Percentiles rank a stretch among this genome's conserved stretches.
These are phyloP conservation scores for Penicillium egyptiacum DNA, from an alignment of 495 filamentous ascomycete genomes.

Conservation along the genomic window DNA sequence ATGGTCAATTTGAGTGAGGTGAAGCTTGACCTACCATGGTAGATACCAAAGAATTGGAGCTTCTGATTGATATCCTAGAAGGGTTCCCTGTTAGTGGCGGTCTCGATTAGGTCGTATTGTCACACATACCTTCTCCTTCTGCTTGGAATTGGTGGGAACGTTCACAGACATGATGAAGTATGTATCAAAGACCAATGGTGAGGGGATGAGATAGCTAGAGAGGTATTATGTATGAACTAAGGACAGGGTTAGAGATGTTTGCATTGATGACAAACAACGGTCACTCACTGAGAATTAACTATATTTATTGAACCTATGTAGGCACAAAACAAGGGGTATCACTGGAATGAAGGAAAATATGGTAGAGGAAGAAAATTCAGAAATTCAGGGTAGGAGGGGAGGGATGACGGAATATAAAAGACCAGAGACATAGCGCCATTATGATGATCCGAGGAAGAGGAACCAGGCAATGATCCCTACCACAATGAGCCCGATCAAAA, in stretches of 20 bases:
- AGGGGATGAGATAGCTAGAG: background rate
- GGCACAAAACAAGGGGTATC: slow-evolving; percentile 37
- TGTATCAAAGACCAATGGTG: slow-evolving; percentile 11
- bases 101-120: background rate
- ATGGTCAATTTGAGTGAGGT: background rate
- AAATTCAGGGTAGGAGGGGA: slow-evolving; percentile 1
- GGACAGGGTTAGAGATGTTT: slow-evolving; percentile 18
- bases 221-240: slow-evolving; percentile 15
- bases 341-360: slow-evolving; percentile 36
- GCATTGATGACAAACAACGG: slow-evolving; percentile 18
- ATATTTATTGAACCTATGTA: slow-evolving; percentile 16
- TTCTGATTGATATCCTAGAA: slow-evolving; percentile 79
- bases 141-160: slow-evolving; percentile 61
- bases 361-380: slow-evolving; percentile 8
- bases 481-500: background rate
- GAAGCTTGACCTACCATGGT: slow-evolving; percentile 55
- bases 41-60: slow-evolving; percentile 92
- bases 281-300: slow-evolving; percentile 18
- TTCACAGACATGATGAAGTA: slow-evolving; percentile 58
- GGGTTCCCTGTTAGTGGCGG: background rate
- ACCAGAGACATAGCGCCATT: slow-evolving; percentile 8
- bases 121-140: slow-evolving; percentile 50
- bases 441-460: slow-evolving; percentile 7
- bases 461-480: slow-evolving; percentile 14
- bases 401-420: slow-evolving; percentile 12